Base-by-base conservation (phyloP, 768 basidiomycete genomes). In the Lactifluus pinguis region DNA sequence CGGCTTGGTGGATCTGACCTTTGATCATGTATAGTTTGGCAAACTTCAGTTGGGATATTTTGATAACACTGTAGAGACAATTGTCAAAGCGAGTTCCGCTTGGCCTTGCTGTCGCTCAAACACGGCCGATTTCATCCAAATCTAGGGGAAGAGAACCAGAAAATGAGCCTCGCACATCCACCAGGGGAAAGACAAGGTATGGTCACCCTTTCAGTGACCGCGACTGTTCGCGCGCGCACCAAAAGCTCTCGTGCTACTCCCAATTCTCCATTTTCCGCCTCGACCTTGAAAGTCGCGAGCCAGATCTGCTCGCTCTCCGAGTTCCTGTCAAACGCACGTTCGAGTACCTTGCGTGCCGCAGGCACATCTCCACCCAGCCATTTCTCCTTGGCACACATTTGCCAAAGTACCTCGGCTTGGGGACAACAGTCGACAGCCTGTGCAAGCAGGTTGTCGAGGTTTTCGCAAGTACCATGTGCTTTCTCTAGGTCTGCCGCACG, bases 91-190 rank as follows among this genome's bases (percentile, higher is more conserved):
- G 1, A 78, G 80, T 15, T 82, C 79, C 6, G 84, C 76, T 63
- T 86, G 82, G 2, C 86, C 86, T 71, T 94, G 91, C 70, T 95
- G 90, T 10, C 95, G 82, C 69, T 98, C 94, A 67, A 99, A 94
- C 1, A 92, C 91, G 2, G 91, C 94, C 1, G 91, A 93, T 72
- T 99, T 98, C 94, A 98, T 93, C 97, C 95, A 99, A 53, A 99
- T 98, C 93, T 95, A 9, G 7, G 13, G 38, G 41, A 54, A 49
- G 55, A 39, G 15, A 17, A 53, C 49, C 66, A 54, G 19, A 21
- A 21, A 5, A 62, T 47, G 11, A 51, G 45, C 19, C 29, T 21
- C 14, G 11, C 38, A 29, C 8, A 49, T 45, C 32, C n/a, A n/a
- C 25, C 2, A 10, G 19, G 5, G 38, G 15, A 14, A 32, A 54